Evolutionary conservation across 768 basidiomycete species (phyloP).

Genomic region (Termitomyces sp.): DNA sequence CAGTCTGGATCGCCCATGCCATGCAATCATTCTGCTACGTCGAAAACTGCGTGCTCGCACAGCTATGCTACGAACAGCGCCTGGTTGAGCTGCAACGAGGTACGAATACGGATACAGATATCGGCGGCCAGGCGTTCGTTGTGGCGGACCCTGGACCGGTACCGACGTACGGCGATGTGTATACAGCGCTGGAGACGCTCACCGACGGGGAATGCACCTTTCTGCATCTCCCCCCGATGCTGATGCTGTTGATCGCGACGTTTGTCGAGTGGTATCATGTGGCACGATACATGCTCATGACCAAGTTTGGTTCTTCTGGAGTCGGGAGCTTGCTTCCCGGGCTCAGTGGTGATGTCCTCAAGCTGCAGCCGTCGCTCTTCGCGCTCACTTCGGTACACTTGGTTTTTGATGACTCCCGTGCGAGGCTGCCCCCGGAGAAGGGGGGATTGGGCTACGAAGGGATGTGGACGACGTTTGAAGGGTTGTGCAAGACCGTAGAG

Average conservation of each 20-base stretch:
- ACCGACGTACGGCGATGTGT: constrained; percentile 60
- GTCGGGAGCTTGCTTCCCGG: constrained; percentile 41
- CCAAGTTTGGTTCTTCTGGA: constrained; percentile 18
- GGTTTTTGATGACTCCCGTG: constrained; percentile 65
- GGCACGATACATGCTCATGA: constrained; percentile 36
- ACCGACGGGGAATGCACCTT: constrained; percentile 56
- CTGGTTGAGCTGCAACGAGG: constrained; percentile 47
- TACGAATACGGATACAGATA: constrained; percentile 48
- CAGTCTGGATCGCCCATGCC: constrained; percentile 53
- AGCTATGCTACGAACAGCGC: constrained; percentile 70
- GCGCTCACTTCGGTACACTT: constrained; percentile 50
- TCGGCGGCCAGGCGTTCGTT: constrained; percentile 70
- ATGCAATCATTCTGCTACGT: constrained; percentile 70
- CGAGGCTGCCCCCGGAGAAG: constrained; percentile 46
- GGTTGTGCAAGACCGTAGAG: constrained; percentile 51
- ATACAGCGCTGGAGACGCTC: constrained; percentile 51
- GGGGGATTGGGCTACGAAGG: constrained; percentile 66
- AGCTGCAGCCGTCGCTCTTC: constrained; percentile 60
- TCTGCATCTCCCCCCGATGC: constrained; percentile 52
- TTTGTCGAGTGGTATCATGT: constrained; percentile 56
- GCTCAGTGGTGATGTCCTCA: constrained; percentile 45
- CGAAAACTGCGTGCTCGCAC: constrained; percentile 72
- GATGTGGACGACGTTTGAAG: constrained; percentile 55
- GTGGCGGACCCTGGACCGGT: constrained; percentile 65
- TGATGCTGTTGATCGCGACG: constrained; percentile 60